Base-by-base conservation (phyloP, 257 asterid species). In the Ajuga chamaepitys region DNA sequence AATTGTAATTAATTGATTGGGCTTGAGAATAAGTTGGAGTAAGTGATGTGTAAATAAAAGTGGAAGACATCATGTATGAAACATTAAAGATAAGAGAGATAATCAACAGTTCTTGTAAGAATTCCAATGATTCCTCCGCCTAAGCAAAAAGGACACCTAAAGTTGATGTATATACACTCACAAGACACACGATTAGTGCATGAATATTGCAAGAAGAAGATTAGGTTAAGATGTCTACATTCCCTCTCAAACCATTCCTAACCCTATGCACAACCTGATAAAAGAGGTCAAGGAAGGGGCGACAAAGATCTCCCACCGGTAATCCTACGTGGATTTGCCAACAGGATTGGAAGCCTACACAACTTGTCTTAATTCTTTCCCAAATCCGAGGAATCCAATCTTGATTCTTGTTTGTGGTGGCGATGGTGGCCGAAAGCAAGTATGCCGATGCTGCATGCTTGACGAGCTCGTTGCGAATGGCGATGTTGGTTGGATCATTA, bases 371-470 rank as follows among this genome's bases (percentile, higher is more conserved):
- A 20, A 82, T 40, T 14, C 67, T 70, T 2, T 66, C 80, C 62
- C 85, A 75, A 4, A 81, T 5, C 6, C 48, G 28, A 7, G 58
- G 6, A 17, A 25, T 30, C 66, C 73, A 84, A 35, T 66, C 72
- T 22, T 57, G 77, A 64, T 77, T 73, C 13, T 62, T 47, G 21
- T 52, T 32, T 2, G 3, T 76, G 0, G 11, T 68, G 24, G 55
- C 42, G 5, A 79, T 16, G 13, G 89, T 30, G 17, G 91, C 89
- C 8, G 92, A 87, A 1, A 84, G 86, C 42, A 87, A 77, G 41
- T 84, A 87, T 18, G 84, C 92, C 4, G 88, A 87, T 1, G 95
- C 95, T 3, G 95, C 95, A 26, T 79, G 86, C 73, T 85, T 87
- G 22, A 87, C 86, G 44, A 85, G 64, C 69, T 81, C 86, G 34